Conservation (phyloP, 768 basidiomycete species). For the Naganishia vishniacii region DNA sequence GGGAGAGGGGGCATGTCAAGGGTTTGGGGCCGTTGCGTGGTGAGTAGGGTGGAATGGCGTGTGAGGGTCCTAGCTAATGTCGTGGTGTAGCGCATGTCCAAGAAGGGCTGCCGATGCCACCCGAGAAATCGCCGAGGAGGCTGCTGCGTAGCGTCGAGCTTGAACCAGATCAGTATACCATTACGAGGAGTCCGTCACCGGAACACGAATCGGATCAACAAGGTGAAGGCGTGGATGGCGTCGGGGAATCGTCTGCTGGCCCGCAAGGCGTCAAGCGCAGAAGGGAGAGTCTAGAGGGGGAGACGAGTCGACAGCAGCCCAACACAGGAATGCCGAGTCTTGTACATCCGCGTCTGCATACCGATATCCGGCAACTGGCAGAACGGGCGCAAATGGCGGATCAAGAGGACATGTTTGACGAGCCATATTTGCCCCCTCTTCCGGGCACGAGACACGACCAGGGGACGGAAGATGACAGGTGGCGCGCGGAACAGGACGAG, state of each 20-base stretch:
- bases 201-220: no score
- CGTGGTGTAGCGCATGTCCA: background rate
- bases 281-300: background rate
- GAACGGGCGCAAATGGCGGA: background rate
- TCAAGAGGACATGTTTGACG: constrained; percentile 1
- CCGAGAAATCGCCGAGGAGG: background rate
- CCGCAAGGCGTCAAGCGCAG: background rate
- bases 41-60: background rate
- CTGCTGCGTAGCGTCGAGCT: background rate
- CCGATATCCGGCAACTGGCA: background rate
- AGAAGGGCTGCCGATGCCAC: background rate
- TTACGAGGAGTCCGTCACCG: background rate
- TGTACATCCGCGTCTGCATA: no score
- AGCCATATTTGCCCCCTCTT: constrained; percentile 5
- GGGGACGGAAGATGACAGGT: background rate
- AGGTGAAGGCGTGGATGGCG: no score
- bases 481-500: background rate
- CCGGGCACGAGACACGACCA: background rate
- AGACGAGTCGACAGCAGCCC: background rate
- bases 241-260: background rate
- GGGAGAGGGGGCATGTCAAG: constrained; percentile 8
- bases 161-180: background rate
- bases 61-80: background rate
- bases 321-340: background rate
- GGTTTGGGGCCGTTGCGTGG: background rate